Evolutionary conservation across 805 yeast species (phyloP), one percentile per base, ranked within the genome.

Genomic region (Metschnikowia lachancei): DNA sequence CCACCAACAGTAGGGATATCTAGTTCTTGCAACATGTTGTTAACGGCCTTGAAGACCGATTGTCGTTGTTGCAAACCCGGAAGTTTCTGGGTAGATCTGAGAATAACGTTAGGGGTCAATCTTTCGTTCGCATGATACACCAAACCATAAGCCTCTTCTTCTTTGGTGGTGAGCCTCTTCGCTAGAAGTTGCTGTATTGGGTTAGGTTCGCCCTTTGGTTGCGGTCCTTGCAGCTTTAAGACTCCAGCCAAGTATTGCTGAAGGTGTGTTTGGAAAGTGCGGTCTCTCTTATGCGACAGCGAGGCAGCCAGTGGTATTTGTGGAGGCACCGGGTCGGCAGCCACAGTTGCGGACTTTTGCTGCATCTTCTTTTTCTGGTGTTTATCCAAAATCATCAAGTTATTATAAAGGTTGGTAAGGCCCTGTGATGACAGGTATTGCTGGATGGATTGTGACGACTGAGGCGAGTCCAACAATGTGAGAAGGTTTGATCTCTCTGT

Each of bases 401-500:
- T 83, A 57, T 82, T 85, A 58, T 90, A 89, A 17, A 94, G 74
- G 60, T 87, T 96, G 1, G 96, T 81, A 43, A 94, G 75, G 0
- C 99, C 98, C 56, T 87, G 95, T 1, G 96, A 87, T 1, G 94
- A 80, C 56, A 84, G 75, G 59, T 82, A 87, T 59, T 86, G 94
- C 41, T 81, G 80, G 18, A 87, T 82, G 2, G 88, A 75, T 40
- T 84, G 89, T 1, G 90, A 80, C 0, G 78, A 61, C 58, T 85
- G 91, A 1, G 98, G 97, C 1, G 96, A 84, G 60, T 94, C 98
- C 47, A 94, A 72, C 24, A 91, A 69, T 19, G 86, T 81, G 37
- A 94, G 69, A 30, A 94, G 65, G 41, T 86, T 83, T 2, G 88
- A 83, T 54, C 99, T 76, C 63, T 94, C 99, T 39, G 75, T 69